These are phyloP conservation scores for Pseudozyma sp. DNA, from an alignment of 1,284 basidiomycete genomes.

Conservation along the genomic window DNA sequence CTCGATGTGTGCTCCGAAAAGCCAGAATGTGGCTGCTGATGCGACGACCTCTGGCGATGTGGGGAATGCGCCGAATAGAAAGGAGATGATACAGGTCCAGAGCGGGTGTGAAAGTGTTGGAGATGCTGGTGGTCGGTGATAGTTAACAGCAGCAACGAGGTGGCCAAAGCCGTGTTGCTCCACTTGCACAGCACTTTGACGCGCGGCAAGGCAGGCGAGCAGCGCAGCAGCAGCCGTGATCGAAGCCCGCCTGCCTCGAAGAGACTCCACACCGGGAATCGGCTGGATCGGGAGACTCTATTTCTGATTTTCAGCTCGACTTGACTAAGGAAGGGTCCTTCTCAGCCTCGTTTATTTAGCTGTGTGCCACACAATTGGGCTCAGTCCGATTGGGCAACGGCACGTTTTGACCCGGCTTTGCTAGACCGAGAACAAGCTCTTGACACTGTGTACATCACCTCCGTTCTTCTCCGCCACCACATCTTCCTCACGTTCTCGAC, in stretches of 20 bases:
- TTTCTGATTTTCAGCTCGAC: not conserved
- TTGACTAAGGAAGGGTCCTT: not conserved
- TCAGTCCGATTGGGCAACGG: slow-evolving; percentile 29
- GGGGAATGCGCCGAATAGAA: not conserved
- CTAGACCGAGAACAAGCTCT: not conserved
- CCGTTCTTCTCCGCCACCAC: slow-evolving; percentile 6
- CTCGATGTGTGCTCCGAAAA: too few species aligned
- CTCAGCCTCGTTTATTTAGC: not conserved
- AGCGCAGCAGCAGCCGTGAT: slow-evolving; percentile 10
- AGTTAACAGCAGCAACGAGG: not conserved
- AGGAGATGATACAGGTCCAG: too few species aligned
- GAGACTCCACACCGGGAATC: slow-evolving; percentile 14
- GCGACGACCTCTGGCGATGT: not conserved
- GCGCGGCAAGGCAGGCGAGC: too few species aligned
- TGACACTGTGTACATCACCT: not conserved
- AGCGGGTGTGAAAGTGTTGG: not conserved
- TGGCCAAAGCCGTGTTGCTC: slow-evolving; percentile 25
- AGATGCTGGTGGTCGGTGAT: not conserved
- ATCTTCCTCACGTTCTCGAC: slow-evolving; percentile 2
- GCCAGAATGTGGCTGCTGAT: too few species aligned
- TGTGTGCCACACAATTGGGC: slow-evolving; percentile 11
- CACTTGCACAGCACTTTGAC: too few species aligned
- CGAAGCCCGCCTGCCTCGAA: slow-evolving; percentile 21
- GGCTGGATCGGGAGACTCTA: slow-evolving; percentile 15
- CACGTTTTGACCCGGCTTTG: slow-evolving; percentile 35